Percentiles rank a stretch among this genome's conserved stretches.
Conservation (phyloP, 2,329 filamentous ascomycete species). For the Dactylonectria estremocensis region DNA sequence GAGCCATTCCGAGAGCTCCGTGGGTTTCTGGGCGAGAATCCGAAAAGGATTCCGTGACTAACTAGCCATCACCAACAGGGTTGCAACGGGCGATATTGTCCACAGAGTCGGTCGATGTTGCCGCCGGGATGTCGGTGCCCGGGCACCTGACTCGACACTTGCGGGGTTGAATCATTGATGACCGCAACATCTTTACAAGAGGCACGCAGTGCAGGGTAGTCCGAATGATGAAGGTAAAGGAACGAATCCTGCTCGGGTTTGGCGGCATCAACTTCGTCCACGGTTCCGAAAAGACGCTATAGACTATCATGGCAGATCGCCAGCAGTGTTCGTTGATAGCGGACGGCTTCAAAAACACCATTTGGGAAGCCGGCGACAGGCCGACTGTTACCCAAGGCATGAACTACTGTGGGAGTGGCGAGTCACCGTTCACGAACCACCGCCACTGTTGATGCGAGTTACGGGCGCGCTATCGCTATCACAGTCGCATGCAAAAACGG, state of each 20-base stretch:
- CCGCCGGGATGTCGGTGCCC: neutral
- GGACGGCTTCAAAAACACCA: neutral
- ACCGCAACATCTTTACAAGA: neutral
- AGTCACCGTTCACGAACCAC: neutral
- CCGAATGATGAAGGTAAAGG: neutral
- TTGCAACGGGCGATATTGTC: slow-evolving; percentile 3
- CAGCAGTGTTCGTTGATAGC: neutral
- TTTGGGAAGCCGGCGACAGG: neutral
- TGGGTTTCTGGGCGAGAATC: slow-evolving; percentile 9
- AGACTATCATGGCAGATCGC: neutral
- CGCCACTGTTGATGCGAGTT: too few species aligned
- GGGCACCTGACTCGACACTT: neutral
- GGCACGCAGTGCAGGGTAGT: neutral
- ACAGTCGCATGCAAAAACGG: neutral
- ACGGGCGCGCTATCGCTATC: slow-evolving; percentile 5
- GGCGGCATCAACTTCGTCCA: neutral
- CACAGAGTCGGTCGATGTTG: neutral
- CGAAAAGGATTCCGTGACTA: slow-evolving; percentile 14
- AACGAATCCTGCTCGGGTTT: slow-evolving; percentile 6
- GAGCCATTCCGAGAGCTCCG: slow-evolving; percentile 16
- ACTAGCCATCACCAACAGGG: slow-evolving; percentile 19
- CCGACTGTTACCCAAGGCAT: neutral
- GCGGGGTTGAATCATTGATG: neutral
- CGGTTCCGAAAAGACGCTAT: neutral
- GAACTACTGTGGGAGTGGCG: neutral